A percentile compares a stretch with the other conserved stretches of the same genome.
These are phyloP conservation scores for Suhomyces taliae DNA, from an alignment of 1,139 yeast genomes.

Conservation along the genomic window DNA sequence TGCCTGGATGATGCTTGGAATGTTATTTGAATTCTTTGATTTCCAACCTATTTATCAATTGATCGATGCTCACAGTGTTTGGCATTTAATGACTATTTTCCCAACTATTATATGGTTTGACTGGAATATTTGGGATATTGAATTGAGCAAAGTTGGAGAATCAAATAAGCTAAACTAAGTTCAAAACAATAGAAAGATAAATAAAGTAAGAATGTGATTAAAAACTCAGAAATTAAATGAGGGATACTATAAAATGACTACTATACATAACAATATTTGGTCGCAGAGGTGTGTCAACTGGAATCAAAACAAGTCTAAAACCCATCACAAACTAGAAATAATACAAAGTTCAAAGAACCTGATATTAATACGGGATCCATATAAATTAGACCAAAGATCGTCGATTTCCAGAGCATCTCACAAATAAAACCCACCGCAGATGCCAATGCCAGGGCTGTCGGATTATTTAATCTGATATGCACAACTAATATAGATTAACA, in stretches of 20 bases:
- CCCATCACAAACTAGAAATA: too few relatives aligned
- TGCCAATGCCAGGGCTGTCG: not conserved
- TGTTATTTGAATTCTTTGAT: conserved; percentile 41
- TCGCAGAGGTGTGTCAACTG: not conserved
- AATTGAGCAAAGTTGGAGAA: conserved; percentile 26
- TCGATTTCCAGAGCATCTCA: not conserved
- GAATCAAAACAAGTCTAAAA: too few relatives aligned
- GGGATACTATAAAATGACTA: not conserved
- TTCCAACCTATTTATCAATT: conserved; percentile 35
- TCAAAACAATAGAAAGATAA: too few relatives aligned
- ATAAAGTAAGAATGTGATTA: too few relatives aligned
- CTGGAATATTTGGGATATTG: conserved; percentile 53
- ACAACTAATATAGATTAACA: too few relatives aligned
- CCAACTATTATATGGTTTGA: conserved; percentile 49
- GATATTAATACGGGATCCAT: too few relatives aligned
- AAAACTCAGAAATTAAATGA: not conserved
- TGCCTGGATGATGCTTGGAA: conserved; percentile 33
- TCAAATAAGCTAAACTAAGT: conserved; percentile 13
- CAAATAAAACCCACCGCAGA: not conserved
- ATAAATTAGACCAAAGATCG: too few relatives aligned
- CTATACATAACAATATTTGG: not conserved
- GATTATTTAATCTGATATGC: not conserved
- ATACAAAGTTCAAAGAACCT: too few relatives aligned
- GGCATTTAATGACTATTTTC: conserved; percentile 47
- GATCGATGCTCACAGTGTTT: conserved; percentile 44